Percentiles rank a stretch among this genome's conserved stretches.
Evolutionary conservation across 1,284 basidiomycete species (phyloP).

Genomic region (Wallemia hederae): DNA sequence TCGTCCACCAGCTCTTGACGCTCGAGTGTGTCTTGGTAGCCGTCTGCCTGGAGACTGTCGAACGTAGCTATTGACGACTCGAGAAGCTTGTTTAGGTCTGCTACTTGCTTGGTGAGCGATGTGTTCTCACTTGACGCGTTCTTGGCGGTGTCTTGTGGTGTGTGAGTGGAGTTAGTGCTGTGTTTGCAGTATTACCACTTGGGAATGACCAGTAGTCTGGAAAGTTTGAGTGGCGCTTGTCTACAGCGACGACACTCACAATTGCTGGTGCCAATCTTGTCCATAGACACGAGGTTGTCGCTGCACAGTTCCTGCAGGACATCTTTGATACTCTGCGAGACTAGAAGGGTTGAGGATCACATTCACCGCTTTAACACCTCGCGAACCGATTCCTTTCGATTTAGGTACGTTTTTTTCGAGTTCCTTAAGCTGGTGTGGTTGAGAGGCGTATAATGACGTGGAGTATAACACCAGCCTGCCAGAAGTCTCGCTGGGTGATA

Average conservation of each 20-base stretch:
- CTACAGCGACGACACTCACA: slow-evolving; percentile 23
- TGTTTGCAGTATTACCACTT: neutral
- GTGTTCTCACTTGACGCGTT: neutral
- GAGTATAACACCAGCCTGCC: slow-evolving; percentile 24
- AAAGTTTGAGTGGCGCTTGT: neutral
- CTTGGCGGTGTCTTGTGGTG: neutral
- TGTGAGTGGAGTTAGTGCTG: neutral
- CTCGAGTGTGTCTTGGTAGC: neutral
- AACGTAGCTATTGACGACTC: neutral
- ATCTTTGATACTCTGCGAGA: slow-evolving; percentile 63
- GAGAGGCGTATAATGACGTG: neutral
- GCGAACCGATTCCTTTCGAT: slow-evolving; percentile 52
- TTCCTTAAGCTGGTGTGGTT: slow-evolving; percentile 36
- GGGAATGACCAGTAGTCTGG: neutral
- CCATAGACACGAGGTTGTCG: slow-evolving; percentile 46
- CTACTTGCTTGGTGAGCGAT: neutral
- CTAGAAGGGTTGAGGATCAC: slow-evolving; percentile 17
- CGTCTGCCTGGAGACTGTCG: neutral
- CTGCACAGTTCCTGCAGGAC: slow-evolving; percentile 53
- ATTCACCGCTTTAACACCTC: neutral
- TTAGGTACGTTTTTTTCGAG: slow-evolving; percentile 42
- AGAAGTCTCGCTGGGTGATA: slow-evolving; percentile 43
- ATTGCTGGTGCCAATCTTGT: slow-evolving; percentile 74
- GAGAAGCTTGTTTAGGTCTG: neutral
- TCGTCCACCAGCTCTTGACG: neutral